Evolutionary conservation across 768 basidiomycete genomes (phyloP).

Genomic region (Pholiota molesta): DNA sequence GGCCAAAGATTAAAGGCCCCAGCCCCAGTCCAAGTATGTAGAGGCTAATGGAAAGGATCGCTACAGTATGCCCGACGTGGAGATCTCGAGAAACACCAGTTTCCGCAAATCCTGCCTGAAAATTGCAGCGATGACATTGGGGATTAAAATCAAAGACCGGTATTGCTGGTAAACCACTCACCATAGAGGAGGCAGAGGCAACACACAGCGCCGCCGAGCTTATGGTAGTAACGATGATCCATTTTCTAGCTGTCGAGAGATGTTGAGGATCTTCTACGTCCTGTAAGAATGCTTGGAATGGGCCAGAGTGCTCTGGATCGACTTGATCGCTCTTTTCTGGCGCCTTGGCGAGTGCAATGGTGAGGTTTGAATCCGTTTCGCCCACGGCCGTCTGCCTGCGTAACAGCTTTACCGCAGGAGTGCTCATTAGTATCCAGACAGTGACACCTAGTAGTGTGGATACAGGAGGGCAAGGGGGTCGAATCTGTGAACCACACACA

Average conservation of each 20-base stretch:
- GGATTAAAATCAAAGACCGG: neutral
- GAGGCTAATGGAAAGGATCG: slow-evolving; percentile 57
- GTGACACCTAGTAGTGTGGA: no score
- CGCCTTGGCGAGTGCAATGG: neutral
- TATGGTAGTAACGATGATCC: slow-evolving; percentile 51
- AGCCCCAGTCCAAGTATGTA: slow-evolving; percentile 63
- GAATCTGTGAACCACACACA: no score
- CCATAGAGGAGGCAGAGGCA: slow-evolving; percentile 60
- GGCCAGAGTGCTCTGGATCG: neutral
- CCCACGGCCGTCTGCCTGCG: neutral
- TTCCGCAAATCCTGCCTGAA: slow-evolving; percentile 67
- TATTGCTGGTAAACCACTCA: slow-evolving; percentile 29
- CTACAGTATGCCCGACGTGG: slow-evolving; percentile 45
- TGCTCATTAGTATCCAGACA: no score
- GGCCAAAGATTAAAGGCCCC: slow-evolving; percentile 58
- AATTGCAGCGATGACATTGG: neutral
- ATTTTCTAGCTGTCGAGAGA: slow-evolving; percentile 44
- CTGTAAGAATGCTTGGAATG: slow-evolving; percentile 41
- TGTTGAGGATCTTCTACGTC: slow-evolving; percentile 44
- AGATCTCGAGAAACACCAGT: slow-evolving; percentile 53
- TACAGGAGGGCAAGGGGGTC: no score
- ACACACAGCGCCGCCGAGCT: slow-evolving; percentile 51
- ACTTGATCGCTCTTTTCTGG: neutral
- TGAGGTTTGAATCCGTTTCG: neutral
- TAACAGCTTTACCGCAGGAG: neutral